A percentile compares a stretch with the other conserved stretches of the same genome.
These are phyloP conservation scores for Saposhnikovia divaricata DNA, from an alignment of 129 eudicot species.

Conservation along the genomic window DNA sequence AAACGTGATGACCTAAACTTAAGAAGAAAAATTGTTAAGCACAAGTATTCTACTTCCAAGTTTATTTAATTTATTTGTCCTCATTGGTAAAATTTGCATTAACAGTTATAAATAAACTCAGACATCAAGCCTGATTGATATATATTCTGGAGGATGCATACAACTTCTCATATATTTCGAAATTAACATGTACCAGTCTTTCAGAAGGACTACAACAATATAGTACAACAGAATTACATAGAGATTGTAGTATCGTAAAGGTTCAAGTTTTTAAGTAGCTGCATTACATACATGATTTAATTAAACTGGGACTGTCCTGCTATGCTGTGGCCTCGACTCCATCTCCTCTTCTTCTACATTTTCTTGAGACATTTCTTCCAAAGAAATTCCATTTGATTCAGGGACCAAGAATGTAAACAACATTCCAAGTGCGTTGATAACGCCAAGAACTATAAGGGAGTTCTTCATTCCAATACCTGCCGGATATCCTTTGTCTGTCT, in stretches of 20 bases:
- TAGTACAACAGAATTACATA: not conserved
- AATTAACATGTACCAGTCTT: not conserved
- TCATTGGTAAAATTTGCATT: no score
- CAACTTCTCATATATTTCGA: not conserved
- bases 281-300: not conserved
- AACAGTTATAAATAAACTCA: not conserved
- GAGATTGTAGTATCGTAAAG: not conserved
- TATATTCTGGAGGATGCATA: not conserved
- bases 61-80: no score
- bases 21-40: no score
- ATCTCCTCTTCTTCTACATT: not conserved
- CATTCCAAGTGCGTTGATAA: slow-evolving; percentile 35
- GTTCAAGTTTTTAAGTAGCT: not conserved
- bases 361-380: slow-evolving; percentile 10
- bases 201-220: not conserved
- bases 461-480: slow-evolving; percentile 49
- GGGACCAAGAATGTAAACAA: slow-evolving; percentile 54
- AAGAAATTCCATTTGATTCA: slow-evolving; percentile 12
- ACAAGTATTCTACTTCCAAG: no score
- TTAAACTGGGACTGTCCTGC: slow-evolving; percentile 35
- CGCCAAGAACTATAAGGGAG: slow-evolving; percentile 48
- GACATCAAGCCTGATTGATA: not conserved
- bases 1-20: no score
- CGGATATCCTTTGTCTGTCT: slow-evolving; percentile 54
- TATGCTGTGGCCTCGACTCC: slow-evolving; percentile 9